These are phyloP conservation scores for Phytophthora sp. DNA, from an alignment of 352 stramenopile genomes.

Conservation along the genomic window DNA sequence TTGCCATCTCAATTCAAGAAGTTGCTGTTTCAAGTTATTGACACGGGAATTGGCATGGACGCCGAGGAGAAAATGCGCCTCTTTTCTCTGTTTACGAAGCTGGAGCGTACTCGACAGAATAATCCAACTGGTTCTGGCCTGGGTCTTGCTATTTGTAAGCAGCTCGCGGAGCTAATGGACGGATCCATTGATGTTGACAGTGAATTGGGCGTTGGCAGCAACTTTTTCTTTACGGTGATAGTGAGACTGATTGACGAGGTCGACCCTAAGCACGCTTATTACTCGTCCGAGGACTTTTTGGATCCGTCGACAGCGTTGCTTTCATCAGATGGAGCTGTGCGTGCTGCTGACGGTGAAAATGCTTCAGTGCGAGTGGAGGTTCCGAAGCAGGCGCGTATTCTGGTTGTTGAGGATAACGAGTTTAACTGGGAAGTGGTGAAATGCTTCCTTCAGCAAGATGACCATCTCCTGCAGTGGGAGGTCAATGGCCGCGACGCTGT, in stretches of 20 bases:
- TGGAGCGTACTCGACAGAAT: conserved; percentile 76
- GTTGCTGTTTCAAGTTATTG: conserved; percentile 82
- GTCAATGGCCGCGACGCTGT: conserved; percentile 64
- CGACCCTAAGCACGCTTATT: conserved; percentile 43
- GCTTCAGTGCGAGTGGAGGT: conserved; percentile 22
- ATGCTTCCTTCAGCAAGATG: conserved; percentile 69
- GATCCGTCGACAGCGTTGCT: conserved; percentile 29
- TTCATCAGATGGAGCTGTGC: conserved; percentile 15
- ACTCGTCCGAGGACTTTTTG: conserved; percentile 57
- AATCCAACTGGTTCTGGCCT: conserved; percentile 84
- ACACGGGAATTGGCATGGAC: conserved; percentile 81
- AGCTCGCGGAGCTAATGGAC: conserved; percentile 87
- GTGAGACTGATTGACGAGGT: conserved; percentile 61
- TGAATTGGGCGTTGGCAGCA: conserved; percentile 64
- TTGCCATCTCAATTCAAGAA: conserved; percentile 62
- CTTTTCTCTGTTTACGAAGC: conserved; percentile 82
- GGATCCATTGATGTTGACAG: conserved; percentile 84
- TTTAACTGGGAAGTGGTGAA: conserved; percentile 81
- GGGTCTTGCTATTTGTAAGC: conserved; percentile 85
- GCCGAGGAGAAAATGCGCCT: conserved; percentile 73
- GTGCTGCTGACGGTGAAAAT: conserved; percentile 36
- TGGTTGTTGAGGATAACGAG: conserved; percentile 75
- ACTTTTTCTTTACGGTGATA: conserved; percentile 83
- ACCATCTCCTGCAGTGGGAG: conserved; percentile 68
- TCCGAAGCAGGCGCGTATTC: conserved; percentile 57